Evolutionary conservation across 108 stramenopile species (phyloP).

Genomic region (Aurantiochytrium sp.): DNA sequence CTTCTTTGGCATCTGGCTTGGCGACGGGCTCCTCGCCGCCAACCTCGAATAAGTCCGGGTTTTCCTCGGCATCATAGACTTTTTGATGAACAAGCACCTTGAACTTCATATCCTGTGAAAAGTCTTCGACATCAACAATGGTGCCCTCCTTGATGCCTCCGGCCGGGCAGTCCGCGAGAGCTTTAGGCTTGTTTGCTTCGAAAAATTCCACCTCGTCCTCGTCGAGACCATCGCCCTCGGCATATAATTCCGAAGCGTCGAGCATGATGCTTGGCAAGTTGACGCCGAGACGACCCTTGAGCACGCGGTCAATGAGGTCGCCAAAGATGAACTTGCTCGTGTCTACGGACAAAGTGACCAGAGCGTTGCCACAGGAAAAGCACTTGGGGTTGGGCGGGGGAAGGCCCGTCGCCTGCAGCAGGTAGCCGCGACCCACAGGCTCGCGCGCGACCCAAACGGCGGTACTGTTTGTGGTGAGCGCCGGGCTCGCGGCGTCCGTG

Average conservation of each 20-base stretch:
- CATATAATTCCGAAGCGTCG: constrained; percentile 2
- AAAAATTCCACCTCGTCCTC: constrained; percentile 18
- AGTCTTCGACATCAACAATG: constrained; percentile 71
- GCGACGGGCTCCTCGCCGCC: neutral
- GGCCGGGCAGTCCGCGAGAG: constrained; percentile 16
- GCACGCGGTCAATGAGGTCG: constrained; percentile 9
- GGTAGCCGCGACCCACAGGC: constrained; percentile 33
- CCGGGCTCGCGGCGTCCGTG: neutral
- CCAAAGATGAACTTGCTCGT: constrained; percentile 17
- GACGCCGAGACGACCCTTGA: constrained; percentile 25
- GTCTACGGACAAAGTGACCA: constrained; percentile 4
- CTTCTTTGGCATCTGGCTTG: neutral
- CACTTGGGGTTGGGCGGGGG: constrained; percentile 25
- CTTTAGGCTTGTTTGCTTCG: neutral
- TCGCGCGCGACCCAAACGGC: constrained; percentile 22
- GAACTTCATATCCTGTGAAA: constrained; percentile 75
- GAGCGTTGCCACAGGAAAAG: constrained; percentile 28
- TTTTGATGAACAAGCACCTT: constrained; percentile 60
- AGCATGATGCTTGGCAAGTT: constrained; percentile 16
- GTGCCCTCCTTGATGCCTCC: constrained; percentile 80
- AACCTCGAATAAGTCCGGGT: constrained; percentile 25
- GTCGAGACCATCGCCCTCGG: constrained; percentile 25
- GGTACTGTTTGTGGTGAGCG: neutral
- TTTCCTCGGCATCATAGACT: constrained; percentile 30
- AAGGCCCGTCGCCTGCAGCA: constrained; percentile 33